Evolutionary conservation across 2,329 filamentous ascomycete species (phyloP), one percentile per base, ranked within the genome.

Genomic region (Elsinoe fawcettii): DNA sequence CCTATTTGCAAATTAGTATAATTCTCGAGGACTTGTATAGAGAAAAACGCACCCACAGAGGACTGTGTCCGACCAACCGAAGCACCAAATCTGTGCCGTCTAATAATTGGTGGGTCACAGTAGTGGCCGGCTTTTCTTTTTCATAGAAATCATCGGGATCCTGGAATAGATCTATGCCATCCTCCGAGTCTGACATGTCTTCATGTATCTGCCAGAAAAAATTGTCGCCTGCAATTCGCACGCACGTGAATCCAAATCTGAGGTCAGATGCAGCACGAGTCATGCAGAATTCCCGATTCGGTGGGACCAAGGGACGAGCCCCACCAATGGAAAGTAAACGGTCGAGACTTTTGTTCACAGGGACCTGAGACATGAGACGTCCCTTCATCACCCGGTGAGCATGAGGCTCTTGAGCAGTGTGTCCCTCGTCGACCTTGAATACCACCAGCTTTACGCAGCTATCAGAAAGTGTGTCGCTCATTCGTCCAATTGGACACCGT

Each of bases 131-230:
- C 49, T 88, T 87, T 47, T 90, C 85, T 0, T 89, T 84, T 47
- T 86, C 81, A 68, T 89, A 93, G 75, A 82, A 96, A 67, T 83
- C 88, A 56, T 83, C 80, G 5, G 91, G 91, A 63, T 95, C 91
- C 56, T 86, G 74, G 75, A 96, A 95, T 63, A 95, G 76, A 23
- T 53, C 64, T 47, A 68, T 64, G 36, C 69, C 71, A 30, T 66
- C 70, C 14, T 70, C 69, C 3, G 47, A 57, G 20, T 61, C 60
- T n/a, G 58, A 58, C 58, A 59, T 61, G 20, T 22, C 23, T 46
- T 9, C 18, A 16, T 1, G 4, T 46, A 18, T 20, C 12, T 27
- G 9, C n/a, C 12, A n/a, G 12, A 34, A 16, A 25, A 27, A 43
- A 32, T 25, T 44, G 27, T 54, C 23, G 1, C 14, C 18, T n/a